Base-by-base conservation (phyloP, 148 eudicot genomes). In the Silene uniflora region DNA sequence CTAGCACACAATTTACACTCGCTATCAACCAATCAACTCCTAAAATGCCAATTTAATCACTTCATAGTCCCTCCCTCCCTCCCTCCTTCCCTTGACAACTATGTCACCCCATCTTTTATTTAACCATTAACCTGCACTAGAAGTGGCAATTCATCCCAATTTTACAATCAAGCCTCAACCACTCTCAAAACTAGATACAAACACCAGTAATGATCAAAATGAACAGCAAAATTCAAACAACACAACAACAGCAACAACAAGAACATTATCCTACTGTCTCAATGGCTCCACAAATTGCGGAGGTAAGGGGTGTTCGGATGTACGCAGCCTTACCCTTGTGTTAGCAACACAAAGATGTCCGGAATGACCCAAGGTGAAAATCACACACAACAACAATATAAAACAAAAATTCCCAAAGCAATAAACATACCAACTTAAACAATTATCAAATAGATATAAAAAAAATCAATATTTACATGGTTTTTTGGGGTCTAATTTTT, bases 391-490 rank as follows among this genome's bases (percentile, higher is more conserved):
- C 22, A 19, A 76, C 22, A 62, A 66, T 22, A 23, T 32, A 32
- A 32, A n/a, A 17, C 70, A 42, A 59, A 62, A 46, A 42, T n/a
- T 3, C 76, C n/a, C 32, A 17, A 79, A 70, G 27, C 13, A 62
- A 70, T 25, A 18, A 49, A 4, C 49, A 44, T 10, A 8, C 16
- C 16, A 61, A 75, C 23, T 54, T 32, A 73, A 76, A 7, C 10
- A 55, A 0, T 10, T 14, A 62, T 19, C 4, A 52, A 49, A 49
- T 12, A 13, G 16, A 13, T 10, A 10, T 52, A 52, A 52, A 11
- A 64, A 73, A 19, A 64, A 6, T 27, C 16, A 13, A 76, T 24
- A 42, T 66, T 76, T 79, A 82, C 85, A 71, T 22, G 74, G 71
- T 75, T 78, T 82, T 27, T 23, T 21, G 68, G 82, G 62, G 52